Base-by-base conservation (phyloP, 768 basidiomycete species). In the Suillus subalutaceus region DNA sequence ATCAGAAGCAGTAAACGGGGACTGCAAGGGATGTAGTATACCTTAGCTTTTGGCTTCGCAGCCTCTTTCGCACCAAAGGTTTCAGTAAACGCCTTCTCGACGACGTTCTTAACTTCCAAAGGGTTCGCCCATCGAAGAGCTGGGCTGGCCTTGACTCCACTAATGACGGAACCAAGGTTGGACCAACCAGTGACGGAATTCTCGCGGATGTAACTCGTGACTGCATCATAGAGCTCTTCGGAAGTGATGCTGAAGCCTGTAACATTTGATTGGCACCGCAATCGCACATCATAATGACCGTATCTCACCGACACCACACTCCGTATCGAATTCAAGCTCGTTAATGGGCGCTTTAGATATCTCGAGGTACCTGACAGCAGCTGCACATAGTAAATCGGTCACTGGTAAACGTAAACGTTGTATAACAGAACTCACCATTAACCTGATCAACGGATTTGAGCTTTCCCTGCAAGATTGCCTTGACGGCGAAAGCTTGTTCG, bases 391-490 rank as follows among this genome's bases (percentile, higher is more conserved):
- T 52, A 46, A 40, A 61, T 64, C 32, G 16, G 67, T 65, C 23
- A 63, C n/a, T 55, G 40, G 53, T 12, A 56, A 32, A 61, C 46
- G 16, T 20, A 18, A 43, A 23, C 40, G 41, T 41, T 58, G 69
- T 10, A 23, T 53, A 48, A 40, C 35, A 60, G 13, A 44, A 77
- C 89, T 71, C 72, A 95, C 96, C 96, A 63, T 86, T 82, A 32
- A 97, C 88, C 82, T 98, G 96, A 75, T 98, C 97, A 4, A 87
- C 84, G 41, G 85, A 87, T 78, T 90, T 92, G 65, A 99, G 77
- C 68, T 86, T 86, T 26, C 86, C 89, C 64, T 88, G 85, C n/a
- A 88, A 75, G 71, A 99, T 89, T 67, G 83, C 86, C n/a, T 80
- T 75, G 44, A 93, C 82, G 20, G 90, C 79, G 77, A 88, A 93